phyloP scores from a whole-genome alignment of 148 eudicot species.

The Amaranthus cruentus region DNA sequence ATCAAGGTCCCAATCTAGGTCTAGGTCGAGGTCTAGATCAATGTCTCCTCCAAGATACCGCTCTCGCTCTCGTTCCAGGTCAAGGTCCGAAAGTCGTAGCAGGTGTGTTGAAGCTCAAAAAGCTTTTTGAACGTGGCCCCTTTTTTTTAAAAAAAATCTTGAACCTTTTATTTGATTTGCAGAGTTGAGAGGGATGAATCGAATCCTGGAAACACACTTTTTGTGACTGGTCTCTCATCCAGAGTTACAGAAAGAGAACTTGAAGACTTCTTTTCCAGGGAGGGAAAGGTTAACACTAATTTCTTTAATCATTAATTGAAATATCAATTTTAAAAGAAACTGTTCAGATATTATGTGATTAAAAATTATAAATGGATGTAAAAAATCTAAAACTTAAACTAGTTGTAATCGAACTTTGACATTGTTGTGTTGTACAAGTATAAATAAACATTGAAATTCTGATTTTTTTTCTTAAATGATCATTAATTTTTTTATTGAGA shows the following conservation, averaged over 20 bases:
- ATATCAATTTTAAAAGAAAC: no score
- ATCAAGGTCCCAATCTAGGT: conserved; percentile 50
- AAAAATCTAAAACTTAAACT: no score
- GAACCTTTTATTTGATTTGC: conserved; percentile 16
- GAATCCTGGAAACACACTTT: conserved; percentile 84
- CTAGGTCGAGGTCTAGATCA: conserved; percentile 54
- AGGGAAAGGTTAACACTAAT: conserved; percentile 63
- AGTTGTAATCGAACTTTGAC: no score
- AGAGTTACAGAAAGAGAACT: conserved; percentile 91
- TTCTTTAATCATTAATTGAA: no score
- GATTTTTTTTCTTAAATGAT: no score
- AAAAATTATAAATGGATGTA: no score
- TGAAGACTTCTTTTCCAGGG: conserved; percentile 77
- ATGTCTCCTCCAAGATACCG: conserved; percentile 48
- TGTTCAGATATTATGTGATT: no score
- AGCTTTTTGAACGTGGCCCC: neutral
- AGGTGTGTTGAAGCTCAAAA: conserved; percentile 39
- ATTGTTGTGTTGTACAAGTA: no score
- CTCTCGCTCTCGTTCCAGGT: conserved; percentile 47
- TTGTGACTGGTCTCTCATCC: conserved; percentile 93
- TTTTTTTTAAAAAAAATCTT: neutral
- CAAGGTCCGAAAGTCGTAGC: conserved; percentile 52
- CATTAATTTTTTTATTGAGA: no score
- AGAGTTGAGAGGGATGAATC: conserved; percentile 61
- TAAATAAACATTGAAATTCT: no score